Evolutionary conservation across 1,284 basidiomycete species (phyloP), one percentile per base, ranked within the genome.

Genomic region (Austroboletus novae-zelandiae): DNA sequence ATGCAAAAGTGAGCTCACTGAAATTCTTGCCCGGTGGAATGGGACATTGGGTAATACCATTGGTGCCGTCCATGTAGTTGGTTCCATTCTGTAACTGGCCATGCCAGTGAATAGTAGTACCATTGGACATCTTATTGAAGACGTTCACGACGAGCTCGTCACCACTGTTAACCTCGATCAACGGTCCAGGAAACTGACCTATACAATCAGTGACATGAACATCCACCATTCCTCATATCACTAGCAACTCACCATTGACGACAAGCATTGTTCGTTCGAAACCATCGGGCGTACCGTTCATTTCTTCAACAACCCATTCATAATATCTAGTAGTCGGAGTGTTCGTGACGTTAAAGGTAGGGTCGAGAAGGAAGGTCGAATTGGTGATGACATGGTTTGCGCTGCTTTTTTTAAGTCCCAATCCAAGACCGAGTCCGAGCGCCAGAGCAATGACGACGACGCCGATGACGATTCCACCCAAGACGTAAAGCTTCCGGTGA

Each of bases 51-150:
- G 64, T 66, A 14, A 66, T 49, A 14, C 67, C 64, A 20, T 30
- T 70, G 5, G 64, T 68, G 11, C 64, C 64, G 30, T 66, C 64
- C 68, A 70, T 70, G 40, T 68, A 69, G 41, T 69, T 66, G 10
- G 68, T 66, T 17, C 66, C 66, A 39, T 66, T 66, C 53, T 70
- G 68, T 31, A 64, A 31, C 20, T 70, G 67, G 32, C 64, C 68
- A 10, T 66, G 64, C 68, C 68, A 66, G 37, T 66, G 64, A 47
- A 66, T 69, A 10, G 56, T 48, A 18, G 64, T 66, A 5, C 64
- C 64, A n/a, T 66, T 66, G 17, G 58, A n/a, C 59, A 66, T 48
- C 39, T 58, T 64, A 42, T 66, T 66, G 2, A 69, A 67, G 27
- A 66, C 67, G 32, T 70, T 66, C 20, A 66, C 65, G 34, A 66